These are phyloP conservation scores for Trichoderma afroharzianum DNA, from an alignment of 2,329 filamentous ascomycete genomes.

Conservation along the genomic window DNA sequence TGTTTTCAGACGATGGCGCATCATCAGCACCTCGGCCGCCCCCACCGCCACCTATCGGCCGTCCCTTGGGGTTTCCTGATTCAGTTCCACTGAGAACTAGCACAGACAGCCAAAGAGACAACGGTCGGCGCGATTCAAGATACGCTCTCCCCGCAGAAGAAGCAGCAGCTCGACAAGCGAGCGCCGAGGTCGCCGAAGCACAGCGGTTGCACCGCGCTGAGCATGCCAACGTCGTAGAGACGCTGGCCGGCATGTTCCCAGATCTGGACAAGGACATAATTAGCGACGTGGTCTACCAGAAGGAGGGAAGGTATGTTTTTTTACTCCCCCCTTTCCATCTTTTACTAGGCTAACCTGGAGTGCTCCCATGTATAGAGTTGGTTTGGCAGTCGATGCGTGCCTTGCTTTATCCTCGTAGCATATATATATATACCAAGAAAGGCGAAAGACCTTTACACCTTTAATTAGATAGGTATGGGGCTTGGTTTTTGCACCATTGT, in stretches of 20 bases:
- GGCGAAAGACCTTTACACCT: not conserved
- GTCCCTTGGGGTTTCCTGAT: not conserved
- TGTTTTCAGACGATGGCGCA: slow-evolving; percentile 72
- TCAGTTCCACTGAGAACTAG: not conserved
- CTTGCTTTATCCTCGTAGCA: slow-evolving; percentile 59
- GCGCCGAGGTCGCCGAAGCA: slow-evolving; percentile 84
- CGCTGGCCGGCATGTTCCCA: slow-evolving; percentile 92
- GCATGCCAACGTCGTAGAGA: slow-evolving; percentile 89
- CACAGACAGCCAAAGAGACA: slow-evolving; percentile 11
- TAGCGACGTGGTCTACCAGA: slow-evolving; percentile 92
- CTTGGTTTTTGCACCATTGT: not conserved
- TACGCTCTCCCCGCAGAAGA: slow-evolving; percentile 70
- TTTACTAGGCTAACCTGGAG: not conserved
- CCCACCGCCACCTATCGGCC: slow-evolving; percentile 32
- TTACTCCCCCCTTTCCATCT: no score
- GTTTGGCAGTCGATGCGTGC: slow-evolving; percentile 81
- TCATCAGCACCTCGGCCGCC: slow-evolving; percentile 36
- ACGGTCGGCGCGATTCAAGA: slow-evolving; percentile 32
- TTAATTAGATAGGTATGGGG: not conserved
- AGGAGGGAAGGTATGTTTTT: slow-evolving; percentile 79
- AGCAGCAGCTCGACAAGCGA: slow-evolving; percentile 84
- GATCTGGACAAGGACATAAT: slow-evolving; percentile 92
- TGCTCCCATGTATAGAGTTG: slow-evolving; percentile 54
- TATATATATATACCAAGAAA: not conserved
- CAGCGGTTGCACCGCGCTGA: slow-evolving; percentile 77